Evolutionary conservation across 257 asterid species (phyloP).

Genomic region (Thymus mandschuricus): DNA sequence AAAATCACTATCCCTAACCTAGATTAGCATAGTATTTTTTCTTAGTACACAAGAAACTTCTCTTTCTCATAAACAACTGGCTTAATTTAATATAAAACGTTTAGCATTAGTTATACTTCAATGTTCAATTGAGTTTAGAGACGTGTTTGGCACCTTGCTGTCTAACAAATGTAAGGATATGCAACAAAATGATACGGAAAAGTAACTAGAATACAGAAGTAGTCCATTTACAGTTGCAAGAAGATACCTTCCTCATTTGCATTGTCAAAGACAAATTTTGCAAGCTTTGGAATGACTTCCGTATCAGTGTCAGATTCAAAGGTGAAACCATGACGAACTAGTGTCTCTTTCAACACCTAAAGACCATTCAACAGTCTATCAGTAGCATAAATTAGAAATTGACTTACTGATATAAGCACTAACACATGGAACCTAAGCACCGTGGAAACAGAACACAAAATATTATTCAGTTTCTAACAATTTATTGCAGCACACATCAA

Average conservation of each 20-base stretch:
- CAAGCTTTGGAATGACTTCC: conserved; percentile 99
- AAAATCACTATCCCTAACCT: too few species aligned
- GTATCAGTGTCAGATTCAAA: conserved; percentile 98
- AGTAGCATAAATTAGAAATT: conserved; percentile 17
- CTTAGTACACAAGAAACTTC: too few species aligned
- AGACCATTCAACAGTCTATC: conserved; percentile 23
- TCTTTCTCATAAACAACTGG: too few species aligned
- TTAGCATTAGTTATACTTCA: too few species aligned
- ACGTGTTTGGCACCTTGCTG: not conserved
- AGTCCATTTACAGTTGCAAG: conserved; percentile 17
- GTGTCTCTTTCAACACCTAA: conserved; percentile 89
- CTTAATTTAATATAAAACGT: too few species aligned
- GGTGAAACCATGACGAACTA: conserved; percentile 89
- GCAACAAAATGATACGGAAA: not conserved
- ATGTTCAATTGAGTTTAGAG: not conserved
- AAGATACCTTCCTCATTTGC: conserved; percentile 86
- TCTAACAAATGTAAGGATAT: not conserved
- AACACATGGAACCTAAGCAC: conserved; percentile 2
- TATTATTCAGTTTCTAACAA: not conserved
- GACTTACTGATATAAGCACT: not conserved
- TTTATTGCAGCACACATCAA: not conserved
- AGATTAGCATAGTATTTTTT: too few species aligned
- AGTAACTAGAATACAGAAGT: conserved; percentile 2
- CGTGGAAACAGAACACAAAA: not conserved
- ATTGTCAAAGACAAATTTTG: conserved; percentile 87